These are phyloP conservation scores for Spergularia azorica DNA, from an alignment of 179 eudicot genomes.

Conservation along the genomic window DNA sequence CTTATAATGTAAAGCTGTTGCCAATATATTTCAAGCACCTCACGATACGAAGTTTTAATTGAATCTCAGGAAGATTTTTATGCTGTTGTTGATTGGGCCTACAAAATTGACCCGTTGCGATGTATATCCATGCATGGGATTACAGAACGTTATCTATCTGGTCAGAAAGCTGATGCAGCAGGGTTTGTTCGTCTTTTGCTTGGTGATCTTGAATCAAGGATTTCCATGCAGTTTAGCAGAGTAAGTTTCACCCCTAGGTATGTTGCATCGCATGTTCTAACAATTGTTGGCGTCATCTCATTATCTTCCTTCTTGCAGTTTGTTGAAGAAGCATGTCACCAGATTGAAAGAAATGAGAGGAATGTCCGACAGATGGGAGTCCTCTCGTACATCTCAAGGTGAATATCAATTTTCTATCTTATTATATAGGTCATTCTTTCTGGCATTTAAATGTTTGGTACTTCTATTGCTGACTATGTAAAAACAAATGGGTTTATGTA, in stretches of 20 bases:
- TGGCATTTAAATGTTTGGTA: slow-evolving; percentile 2
- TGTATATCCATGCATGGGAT: slow-evolving; percentile 97
- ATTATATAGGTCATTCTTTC: neutral
- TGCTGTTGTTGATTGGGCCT: slow-evolving; percentile 98
- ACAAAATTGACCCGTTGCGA: slow-evolving; percentile 92
- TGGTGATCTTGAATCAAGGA: slow-evolving; percentile 89
- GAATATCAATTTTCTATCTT: slow-evolving; percentile 19
- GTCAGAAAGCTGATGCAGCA: slow-evolving; percentile 96
- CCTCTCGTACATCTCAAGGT: slow-evolving; percentile 92
- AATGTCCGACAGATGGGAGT: slow-evolving; percentile 85
- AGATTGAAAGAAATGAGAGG: slow-evolving; percentile 89
- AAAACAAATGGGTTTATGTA: too few relatives aligned
- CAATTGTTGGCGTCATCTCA: neutral
- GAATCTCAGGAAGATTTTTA: slow-evolving; percentile 81
- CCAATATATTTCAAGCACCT: neutral
- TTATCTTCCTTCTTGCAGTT: slow-evolving; percentile 49
- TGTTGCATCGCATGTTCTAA: neutral
- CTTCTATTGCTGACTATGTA: neutral
- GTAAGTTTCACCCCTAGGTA: slow-evolving; percentile 42
- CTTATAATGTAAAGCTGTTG: too few relatives aligned
- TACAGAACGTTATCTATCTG: slow-evolving; percentile 84
- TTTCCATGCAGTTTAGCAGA: slow-evolving; percentile 70
- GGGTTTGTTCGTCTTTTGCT: slow-evolving; percentile 97
- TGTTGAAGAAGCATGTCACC: slow-evolving; percentile 99
- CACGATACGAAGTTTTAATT: neutral